Evolutionary conservation across 495 filamentous ascomycete genomes (phyloP), one percentile per base, ranked within the genome.

Genomic region (Penicillium arizonense): DNA sequence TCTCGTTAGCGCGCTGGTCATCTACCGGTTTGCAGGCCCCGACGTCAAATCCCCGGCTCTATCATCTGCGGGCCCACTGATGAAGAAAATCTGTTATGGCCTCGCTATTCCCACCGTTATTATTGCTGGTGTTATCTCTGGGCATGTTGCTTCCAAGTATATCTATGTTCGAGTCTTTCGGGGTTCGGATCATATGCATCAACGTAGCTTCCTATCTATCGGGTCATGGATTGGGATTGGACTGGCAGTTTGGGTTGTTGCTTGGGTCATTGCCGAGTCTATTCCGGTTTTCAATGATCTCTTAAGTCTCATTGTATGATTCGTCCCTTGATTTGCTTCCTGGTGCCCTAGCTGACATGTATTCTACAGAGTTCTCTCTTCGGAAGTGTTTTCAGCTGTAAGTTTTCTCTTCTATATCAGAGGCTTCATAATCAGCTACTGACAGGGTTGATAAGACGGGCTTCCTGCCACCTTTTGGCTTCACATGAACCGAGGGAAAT

Each of bases 11-110:
- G 44, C 59, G 5, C 41, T 68, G 6, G 53, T 59, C 1, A 80
- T 87, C 44, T 90, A 89, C 68, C 65, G 61, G 55, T 90, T 79
- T 59, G 81, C 82, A 11, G 87, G 87, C n/a, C 60, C 59, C 3
- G 64, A 68, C 7, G 87, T 90, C 50, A 56, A 68, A 24, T 82
- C 81, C 1, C 87, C 87, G 1, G 86, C 87, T 3, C 76, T 90
- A 1, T 74, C 82, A 16, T 82, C 83, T 0, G 82, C 84, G 9
- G 74, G 78, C 7, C 65, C 67, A 4, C 21, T 78, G 0, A 54
- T 90, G 3, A 76, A 79, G 47, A 88, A 88, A 67, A 18, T 58
- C 14, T 81, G 85, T 4, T 91, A 84, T 55, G 87, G 86, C n/a
- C 67, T 90, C 42, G 87, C 86, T 13, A 64, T 86, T 3, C 87